A percentile compares a stretch with the other conserved stretches of the same genome.
These are phyloP conservation scores for Blumeria hordei DNA, from an alignment of 2,329 filamentous ascomycete genomes.

Conservation along the genomic window DNA sequence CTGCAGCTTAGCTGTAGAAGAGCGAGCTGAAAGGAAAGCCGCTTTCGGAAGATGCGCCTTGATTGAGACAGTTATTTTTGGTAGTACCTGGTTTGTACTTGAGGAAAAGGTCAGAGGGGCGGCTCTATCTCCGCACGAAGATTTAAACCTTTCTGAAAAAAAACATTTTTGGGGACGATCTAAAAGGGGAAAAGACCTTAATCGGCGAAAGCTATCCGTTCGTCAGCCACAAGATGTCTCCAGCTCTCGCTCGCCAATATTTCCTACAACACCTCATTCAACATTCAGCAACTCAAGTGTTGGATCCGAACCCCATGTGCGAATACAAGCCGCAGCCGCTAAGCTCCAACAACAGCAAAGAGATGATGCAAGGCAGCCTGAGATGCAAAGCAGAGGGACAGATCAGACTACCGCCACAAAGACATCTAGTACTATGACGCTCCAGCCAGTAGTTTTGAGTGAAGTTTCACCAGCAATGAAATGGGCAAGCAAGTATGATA, in stretches of 20 bases:
- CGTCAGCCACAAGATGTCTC: slow-evolving; percentile 29
- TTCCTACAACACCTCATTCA: slow-evolving; percentile 18
- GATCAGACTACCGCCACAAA: slow-evolving; percentile 39
- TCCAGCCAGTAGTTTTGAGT: slow-evolving; percentile 62
- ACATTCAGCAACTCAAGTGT: slow-evolving; percentile 56
- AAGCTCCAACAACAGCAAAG: slow-evolving; percentile 56
- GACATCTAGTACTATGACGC: slow-evolving; percentile 72
- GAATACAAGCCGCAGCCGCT: slow-evolving; percentile 74
- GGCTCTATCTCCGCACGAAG: slow-evolving; percentile 58
- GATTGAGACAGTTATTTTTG: slow-evolving; percentile 62
- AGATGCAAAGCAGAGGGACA: slow-evolving; percentile 26
- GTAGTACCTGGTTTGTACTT: slow-evolving; percentile 76
- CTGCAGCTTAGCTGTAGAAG: slow-evolving; percentile 77
- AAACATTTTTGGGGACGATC: slow-evolving; percentile 84
- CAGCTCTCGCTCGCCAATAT: slow-evolving; percentile 18
- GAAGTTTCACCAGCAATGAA: slow-evolving; percentile 89
- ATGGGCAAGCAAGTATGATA: slow-evolving; percentile 91
- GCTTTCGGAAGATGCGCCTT: slow-evolving; percentile 86
- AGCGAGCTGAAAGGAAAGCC: slow-evolving; percentile 63
- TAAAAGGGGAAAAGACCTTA: slow-evolving; percentile 34
- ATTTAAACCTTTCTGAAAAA: slow-evolving; percentile 84
- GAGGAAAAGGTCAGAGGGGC: slow-evolving; percentile 93
- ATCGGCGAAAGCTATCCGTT: slow-evolving; percentile 45
- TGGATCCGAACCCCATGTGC: slow-evolving; percentile 74
- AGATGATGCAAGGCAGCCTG: slow-evolving; percentile 31